Evolutionary conservation across 805 yeast genomes (phyloP).

Genomic region (Blastobotrys muscicola): DNA sequence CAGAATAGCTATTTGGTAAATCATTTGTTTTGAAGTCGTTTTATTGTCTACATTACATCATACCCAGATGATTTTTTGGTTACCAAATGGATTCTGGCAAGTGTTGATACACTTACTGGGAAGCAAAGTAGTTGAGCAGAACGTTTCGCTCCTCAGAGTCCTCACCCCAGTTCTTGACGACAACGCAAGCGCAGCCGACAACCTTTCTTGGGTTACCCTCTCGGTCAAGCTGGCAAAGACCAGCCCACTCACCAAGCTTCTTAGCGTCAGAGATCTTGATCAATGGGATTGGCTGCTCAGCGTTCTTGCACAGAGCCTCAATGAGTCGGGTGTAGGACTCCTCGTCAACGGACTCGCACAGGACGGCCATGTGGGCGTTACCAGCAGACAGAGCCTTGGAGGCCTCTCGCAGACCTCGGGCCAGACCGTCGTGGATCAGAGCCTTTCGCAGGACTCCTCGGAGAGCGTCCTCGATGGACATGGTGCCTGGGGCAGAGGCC

Average conservation of each 20-base stretch:
- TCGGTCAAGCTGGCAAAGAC: slow-evolving; percentile 98
- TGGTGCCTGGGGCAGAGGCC: slow-evolving; percentile 76
- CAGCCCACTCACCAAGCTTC: slow-evolving; percentile 99
- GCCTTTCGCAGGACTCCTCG: slow-evolving; percentile 97
- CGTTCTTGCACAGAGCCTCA: slow-evolving; percentile 98
- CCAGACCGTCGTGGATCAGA: slow-evolving; percentile 97
- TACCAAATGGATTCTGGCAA: neutral
- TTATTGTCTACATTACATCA: slow-evolving; percentile 1
- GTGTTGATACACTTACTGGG: slow-evolving; percentile 44
- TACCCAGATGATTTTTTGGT: neutral
- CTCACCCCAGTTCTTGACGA: slow-evolving; percentile 99
- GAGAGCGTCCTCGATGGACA: slow-evolving; percentile 97
- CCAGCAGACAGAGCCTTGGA: slow-evolving; percentile 97
- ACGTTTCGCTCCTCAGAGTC: slow-evolving; percentile 95
- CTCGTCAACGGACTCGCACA: slow-evolving; percentile 98
- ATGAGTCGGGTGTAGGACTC: slow-evolving; percentile 92
- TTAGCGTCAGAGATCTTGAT: slow-evolving; percentile 99
- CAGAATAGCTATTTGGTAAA: no score
- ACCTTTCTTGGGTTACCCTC: slow-evolving; percentile 99
- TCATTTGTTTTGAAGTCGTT: neutral
- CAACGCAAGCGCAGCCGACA: slow-evolving; percentile 99
- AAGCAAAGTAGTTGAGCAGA: slow-evolving; percentile 91
- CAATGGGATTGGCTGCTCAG: slow-evolving; percentile 92
- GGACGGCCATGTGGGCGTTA: slow-evolving; percentile 95
- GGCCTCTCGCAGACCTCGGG: slow-evolving; percentile 99